A percentile compares a stretch with the other conserved stretches of the same genome.
Evolutionary conservation across 139 green algal species (phyloP).

Genomic region (Astrephomene gubernaculifera): DNA sequence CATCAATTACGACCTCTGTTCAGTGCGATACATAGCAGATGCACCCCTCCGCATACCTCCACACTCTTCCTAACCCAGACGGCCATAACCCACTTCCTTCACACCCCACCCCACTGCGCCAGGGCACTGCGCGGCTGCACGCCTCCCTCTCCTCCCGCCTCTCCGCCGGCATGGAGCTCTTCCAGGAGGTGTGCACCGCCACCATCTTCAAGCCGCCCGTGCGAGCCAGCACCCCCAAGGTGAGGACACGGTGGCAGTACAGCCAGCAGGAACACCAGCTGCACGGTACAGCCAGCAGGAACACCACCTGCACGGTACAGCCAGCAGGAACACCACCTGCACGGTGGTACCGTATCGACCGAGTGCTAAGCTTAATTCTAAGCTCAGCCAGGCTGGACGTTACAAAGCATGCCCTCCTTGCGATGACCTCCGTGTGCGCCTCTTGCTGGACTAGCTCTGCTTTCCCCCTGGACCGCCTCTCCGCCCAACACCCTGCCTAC

Average conservation of each 20-base stretch:
- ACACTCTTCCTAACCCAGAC: background rate
- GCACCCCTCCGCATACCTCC: no score
- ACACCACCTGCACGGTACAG: background rate
- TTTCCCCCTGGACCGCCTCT: background rate
- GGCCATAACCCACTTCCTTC: no score
- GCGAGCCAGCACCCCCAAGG: background rate
- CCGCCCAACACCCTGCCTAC: background rate
- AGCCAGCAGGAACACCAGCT: background rate
- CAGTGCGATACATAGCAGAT: background rate
- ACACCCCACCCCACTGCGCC: no score
- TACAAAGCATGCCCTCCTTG: background rate
- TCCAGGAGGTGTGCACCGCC: conserved; percentile 14
- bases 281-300: background rate
- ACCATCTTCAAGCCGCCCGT: background rate
- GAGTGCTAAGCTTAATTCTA: background rate
- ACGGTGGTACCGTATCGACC: no score
- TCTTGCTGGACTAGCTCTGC: background rate
- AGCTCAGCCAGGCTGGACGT: background rate
- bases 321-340: no score
- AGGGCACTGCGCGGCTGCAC: conserved; percentile 36
- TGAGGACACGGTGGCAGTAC: background rate
- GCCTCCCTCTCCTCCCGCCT: background rate
- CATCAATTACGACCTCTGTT: background rate
- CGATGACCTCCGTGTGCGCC: no score
- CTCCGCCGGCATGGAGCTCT: background rate